Conservation (phyloP, 2,329 filamentous ascomycete species). For the Aspergillus intermedius region DNA sequence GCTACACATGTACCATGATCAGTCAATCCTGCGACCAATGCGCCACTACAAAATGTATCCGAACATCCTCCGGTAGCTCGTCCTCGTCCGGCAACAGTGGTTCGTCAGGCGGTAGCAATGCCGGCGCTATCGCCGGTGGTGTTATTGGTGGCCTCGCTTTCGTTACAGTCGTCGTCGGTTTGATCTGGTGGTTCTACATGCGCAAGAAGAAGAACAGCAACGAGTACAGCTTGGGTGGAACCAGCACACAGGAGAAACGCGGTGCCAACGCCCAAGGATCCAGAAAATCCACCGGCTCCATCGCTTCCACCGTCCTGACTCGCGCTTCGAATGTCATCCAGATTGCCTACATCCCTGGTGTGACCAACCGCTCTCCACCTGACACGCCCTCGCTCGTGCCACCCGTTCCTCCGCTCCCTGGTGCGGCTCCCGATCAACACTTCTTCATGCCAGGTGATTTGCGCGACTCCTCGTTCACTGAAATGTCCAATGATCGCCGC, state of each 20-base stretch:
- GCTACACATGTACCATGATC: slow-evolving; percentile 55
- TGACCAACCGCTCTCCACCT: slow-evolving; percentile 82
- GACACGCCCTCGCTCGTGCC: slow-evolving; percentile 79
- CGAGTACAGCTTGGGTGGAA: slow-evolving; percentile 32
- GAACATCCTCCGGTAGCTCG: slow-evolving; percentile 31
- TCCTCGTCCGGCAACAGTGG: slow-evolving; percentile 9
- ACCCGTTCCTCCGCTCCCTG: slow-evolving; percentile 89
- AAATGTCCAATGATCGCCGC: slow-evolving; percentile 53
- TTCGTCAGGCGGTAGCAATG: slow-evolving; percentile 51
- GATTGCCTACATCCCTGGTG: slow-evolving; percentile 96
- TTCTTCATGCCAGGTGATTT: slow-evolving; percentile 91
- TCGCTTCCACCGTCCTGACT: slow-evolving; percentile 91
- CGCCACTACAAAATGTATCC: slow-evolving; percentile 51
- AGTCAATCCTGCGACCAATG: slow-evolving; percentile 56
- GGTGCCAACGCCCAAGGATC: slow-evolving; percentile 50
- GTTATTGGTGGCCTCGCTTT: slow-evolving; percentile 77
- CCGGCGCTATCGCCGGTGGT: slow-evolving; percentile 84
- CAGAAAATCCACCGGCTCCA: slow-evolving; percentile 79
- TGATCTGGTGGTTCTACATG: slow-evolving; percentile 83
- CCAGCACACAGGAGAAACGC: slow-evolving; percentile 41
- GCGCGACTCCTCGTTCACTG: slow-evolving; percentile 85
- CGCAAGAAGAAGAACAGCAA: slow-evolving; percentile 64
- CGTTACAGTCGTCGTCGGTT: slow-evolving; percentile 66
- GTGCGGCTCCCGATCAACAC: slow-evolving; percentile 64
- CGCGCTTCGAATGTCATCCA: slow-evolving; percentile 98